Conservation (phyloP, 2,329 filamentous ascomycete genomes). For the Malbranchea cinnamomea region DNA sequence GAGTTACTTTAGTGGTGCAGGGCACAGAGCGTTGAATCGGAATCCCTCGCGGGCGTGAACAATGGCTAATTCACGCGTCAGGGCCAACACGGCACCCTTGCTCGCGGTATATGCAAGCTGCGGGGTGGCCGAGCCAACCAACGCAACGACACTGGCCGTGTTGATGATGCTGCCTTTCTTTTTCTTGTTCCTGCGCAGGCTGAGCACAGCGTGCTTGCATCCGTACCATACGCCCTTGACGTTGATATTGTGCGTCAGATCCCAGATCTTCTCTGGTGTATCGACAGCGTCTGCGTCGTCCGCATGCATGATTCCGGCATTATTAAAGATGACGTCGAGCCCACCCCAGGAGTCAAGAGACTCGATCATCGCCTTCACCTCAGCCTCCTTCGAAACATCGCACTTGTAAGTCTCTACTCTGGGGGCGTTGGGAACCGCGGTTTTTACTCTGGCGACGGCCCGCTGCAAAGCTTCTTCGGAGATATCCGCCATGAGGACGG, state of each 20-base stretch:
- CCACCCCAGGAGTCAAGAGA: conserved; percentile 72
- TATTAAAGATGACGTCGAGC: conserved; percentile 89
- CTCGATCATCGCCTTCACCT: conserved; percentile 62
- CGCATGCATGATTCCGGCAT: conserved; percentile 91
- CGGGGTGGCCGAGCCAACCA: conserved; percentile 74
- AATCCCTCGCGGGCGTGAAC: conserved; percentile 81
- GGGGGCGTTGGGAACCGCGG: conserved; percentile 48
- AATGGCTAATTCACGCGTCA: conserved; percentile 83
- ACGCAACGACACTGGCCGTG: conserved; percentile 75
- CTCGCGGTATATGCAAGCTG: conserved; percentile 87
- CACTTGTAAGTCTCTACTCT: conserved; percentile 49
- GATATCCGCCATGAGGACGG: conserved; percentile 73
- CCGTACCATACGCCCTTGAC: conserved; percentile 98
- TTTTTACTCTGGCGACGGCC: conserved; percentile 58
- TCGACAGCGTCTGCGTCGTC: conserved; percentile 65
- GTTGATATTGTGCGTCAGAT: conserved; percentile 84
- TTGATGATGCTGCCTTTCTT: conserved; percentile 73
- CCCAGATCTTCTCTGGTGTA: conserved; percentile 85
- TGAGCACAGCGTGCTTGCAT: conserved; percentile 76
- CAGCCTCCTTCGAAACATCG: conserved; percentile 74
- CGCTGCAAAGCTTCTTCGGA: conserved; percentile 63
- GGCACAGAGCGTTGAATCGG: conserved; percentile 82
- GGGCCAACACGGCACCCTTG: conserved; percentile 80
- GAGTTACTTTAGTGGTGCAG: conserved; percentile 64
- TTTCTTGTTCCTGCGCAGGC: conserved; percentile 68